phyloP scores from a whole-genome alignment of 495 filamentous ascomycete genomes.

The Penicillium angulare region DNA sequence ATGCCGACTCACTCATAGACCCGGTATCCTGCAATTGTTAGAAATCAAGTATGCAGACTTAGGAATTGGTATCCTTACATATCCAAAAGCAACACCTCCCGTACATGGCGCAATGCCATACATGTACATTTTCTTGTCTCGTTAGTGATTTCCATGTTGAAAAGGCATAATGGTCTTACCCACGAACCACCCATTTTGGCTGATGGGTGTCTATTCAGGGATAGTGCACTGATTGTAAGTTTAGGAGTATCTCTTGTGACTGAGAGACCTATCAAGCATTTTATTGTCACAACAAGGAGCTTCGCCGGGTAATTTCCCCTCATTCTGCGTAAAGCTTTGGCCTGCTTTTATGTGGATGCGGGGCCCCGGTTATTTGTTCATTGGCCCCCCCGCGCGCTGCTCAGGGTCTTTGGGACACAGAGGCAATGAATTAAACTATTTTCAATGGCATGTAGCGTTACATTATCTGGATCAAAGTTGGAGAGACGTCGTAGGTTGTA shows the following conservation, averaged over 20 bases:
- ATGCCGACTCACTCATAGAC: conserved; percentile 12
- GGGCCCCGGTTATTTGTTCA: conserved; percentile 8
- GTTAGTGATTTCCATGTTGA: not conserved
- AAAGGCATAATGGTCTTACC: not conserved
- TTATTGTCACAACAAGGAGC: not conserved
- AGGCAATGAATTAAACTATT: too few relatives aligned
- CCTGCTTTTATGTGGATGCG: not conserved
- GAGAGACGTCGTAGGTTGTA: too few relatives aligned
- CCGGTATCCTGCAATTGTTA: conserved; percentile 20
- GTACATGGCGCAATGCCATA: conserved; percentile 33
- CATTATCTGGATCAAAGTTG: too few relatives aligned
- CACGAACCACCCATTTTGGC: conserved; percentile 8
- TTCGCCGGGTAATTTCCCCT: conserved; percentile 1
- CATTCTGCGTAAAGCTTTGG: not conserved
- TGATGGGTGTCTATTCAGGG: not conserved
- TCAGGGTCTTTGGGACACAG: not conserved
- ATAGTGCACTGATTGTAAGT: too few relatives aligned
- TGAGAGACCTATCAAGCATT: too few relatives aligned
- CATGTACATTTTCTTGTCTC: conserved; percentile 22
- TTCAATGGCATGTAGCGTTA: too few relatives aligned
- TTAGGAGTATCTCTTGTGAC: too few relatives aligned
- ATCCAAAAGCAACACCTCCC: conserved; percentile 31
- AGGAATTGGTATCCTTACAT: conserved; percentile 15
- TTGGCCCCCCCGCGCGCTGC: not conserved
- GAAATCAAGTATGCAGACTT: not conserved